Base-by-base conservation (phyloP, 1,284 basidiomycete genomes). In the Ganoderma sinense region DNA sequence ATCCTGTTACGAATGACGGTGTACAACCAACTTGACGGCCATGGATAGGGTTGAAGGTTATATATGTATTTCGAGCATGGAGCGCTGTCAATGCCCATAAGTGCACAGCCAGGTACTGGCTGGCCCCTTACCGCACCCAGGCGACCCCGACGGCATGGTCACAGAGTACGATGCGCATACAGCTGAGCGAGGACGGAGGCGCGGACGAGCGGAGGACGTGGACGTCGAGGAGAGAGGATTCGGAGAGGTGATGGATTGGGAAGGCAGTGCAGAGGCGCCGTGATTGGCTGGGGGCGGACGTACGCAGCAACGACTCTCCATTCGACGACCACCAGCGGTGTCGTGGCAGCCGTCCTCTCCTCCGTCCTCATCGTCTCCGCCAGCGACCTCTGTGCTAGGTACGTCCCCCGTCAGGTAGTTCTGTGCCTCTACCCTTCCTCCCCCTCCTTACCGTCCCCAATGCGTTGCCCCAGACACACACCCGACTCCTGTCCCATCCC, bases 251-350 rank as follows among this genome's bases (percentile, higher is more conserved):
- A 58, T 58, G 33, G 16, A n/a, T 5, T 45, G 29, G 62, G 29
- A 31, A 63, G 45, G 62, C 59, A 41, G 45, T 51, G 62, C 43
- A 51, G 62, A 64, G 31, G 36, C 36, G 56, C 56, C 41, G 39
- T 39, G 43, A 53, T 33, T 55, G 39, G 33, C 36, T n/a, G 36
- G 39, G 65, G 20, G 20, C 2, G 23, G 56, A 60, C 20, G 51
- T 10, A 43, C 59, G 48, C 59, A 66, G 65, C 71, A 70, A 64
- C 69, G 53, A 43, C 65, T 68, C 63, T 87, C 87, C 85, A 93
- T 87, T 89, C 84, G 71, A 94, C 72, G 66, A 66, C 71, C 58
- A 73, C 72, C 62, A 69, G 68, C 59, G 67, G 41, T 66, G 78
- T 69, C 69, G 67, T 73, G 53, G 43, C 61, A 45, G 60, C 62